Evolutionary conservation across 208 protist genomes (phyloP).

Genomic region (Lotmaria passim): DNA sequence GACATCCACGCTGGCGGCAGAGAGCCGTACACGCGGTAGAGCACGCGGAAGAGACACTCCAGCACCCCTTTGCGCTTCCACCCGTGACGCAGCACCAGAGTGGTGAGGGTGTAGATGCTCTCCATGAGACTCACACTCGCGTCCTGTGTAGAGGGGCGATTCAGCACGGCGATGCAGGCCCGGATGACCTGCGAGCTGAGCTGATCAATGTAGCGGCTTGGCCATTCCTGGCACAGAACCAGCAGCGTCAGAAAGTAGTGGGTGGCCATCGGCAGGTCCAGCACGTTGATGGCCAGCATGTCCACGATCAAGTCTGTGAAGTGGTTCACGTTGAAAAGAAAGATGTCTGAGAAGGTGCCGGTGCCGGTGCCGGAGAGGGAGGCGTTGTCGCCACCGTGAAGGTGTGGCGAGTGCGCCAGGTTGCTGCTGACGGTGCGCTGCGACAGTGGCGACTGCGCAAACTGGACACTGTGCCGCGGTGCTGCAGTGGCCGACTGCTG

Average conservation of each 20-base stretch:
- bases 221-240: slow-evolving; percentile 59
- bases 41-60: slow-evolving; percentile 68
- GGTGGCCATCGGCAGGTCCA: slow-evolving; percentile 61
- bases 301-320: slow-evolving; percentile 84
- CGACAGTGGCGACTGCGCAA: background rate
- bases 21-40: slow-evolving; percentile 72
- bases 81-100: slow-evolving; percentile 48
- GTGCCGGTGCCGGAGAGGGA: background rate
- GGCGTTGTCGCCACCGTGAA: background rate
- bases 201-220: slow-evolving; percentile 54
- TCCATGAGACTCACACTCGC: slow-evolving; percentile 56
- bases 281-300: slow-evolving; percentile 83
- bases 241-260: slow-evolving; percentile 72
- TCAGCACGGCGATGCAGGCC: slow-evolving; percentile 75
- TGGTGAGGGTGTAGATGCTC: slow-evolving; percentile 60
- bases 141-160: slow-evolving; percentile 61
- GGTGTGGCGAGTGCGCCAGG: background rate
- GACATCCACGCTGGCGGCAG: slow-evolving; percentile 65
- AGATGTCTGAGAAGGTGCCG: slow-evolving; percentile 46
- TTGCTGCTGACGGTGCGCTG: background rate
- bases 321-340: slow-evolving; percentile 80
- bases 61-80: slow-evolving; percentile 80
- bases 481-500: background rate
- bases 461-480: slow-evolving; percentile 8
- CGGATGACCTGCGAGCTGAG: slow-evolving; percentile 77